Evolutionary conservation across 495 filamentous ascomycete species (phyloP).

Genomic region (Aspergillus conjunctus): DNA sequence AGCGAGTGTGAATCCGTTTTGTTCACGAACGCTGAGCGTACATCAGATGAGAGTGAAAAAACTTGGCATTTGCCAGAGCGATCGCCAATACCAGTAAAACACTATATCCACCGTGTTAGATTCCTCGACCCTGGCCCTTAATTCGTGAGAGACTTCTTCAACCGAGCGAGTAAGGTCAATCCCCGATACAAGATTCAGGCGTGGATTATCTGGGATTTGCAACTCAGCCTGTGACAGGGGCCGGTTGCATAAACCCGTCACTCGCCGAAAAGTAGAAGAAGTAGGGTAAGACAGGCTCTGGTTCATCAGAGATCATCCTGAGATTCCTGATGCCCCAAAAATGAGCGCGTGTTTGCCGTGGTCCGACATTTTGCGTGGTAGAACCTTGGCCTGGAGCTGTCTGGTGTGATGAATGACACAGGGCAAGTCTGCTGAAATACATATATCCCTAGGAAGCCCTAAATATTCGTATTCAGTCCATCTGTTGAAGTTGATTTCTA

Average conservation of each 20-base stretch:
- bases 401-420: no score
- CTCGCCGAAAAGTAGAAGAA: background rate
- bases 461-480: no score
- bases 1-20: background rate
- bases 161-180: constrained; percentile 5
- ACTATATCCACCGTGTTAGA: constrained; percentile 2
- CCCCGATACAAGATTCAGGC: constrained; percentile 3
- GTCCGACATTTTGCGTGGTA: background rate
- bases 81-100: constrained; percentile 10
- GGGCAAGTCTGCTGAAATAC: no score
- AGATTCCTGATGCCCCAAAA: constrained; percentile 14
- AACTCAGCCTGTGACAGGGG: background rate
- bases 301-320: constrained; percentile 11
- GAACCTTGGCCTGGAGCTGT: no score
- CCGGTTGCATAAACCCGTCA: constrained; percentile 6
- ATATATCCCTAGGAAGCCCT: no score
- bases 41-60: background rate
- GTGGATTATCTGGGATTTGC: background rate
- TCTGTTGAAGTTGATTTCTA: no score
- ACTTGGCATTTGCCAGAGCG: no score
- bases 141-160: background rate
- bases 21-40: background rate
- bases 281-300: constrained; percentile 10
- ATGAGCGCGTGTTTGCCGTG: constrained; percentile 8
- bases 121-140: background rate